Percentiles rank a stretch among this genome's conserved stretches.
phyloP scores from a whole-genome alignment of 2,329 filamentous ascomycete genomes.

The Teratosphaeria zuluensis region DNA sequence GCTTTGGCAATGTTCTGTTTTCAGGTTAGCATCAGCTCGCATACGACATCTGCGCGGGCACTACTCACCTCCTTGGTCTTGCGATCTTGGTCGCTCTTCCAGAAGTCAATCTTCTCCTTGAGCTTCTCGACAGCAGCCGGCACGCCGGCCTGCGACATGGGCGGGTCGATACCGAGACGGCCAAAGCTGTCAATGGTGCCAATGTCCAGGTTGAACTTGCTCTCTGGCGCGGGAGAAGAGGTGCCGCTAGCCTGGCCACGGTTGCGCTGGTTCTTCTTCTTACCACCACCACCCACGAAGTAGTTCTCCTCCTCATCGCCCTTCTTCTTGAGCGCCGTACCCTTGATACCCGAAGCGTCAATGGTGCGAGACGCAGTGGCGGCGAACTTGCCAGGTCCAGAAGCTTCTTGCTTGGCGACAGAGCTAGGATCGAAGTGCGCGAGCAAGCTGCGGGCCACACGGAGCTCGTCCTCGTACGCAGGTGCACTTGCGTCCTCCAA shows the following conservation, averaged over 20 bases:
- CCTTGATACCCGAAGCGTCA: slow-evolving; percentile 75
- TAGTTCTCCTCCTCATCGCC: slow-evolving; percentile 87
- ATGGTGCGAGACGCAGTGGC: slow-evolving; percentile 75
- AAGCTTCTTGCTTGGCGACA: slow-evolving; percentile 52
- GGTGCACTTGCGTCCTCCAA: slow-evolving; percentile 74
- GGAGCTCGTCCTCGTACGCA: slow-evolving; percentile 87
- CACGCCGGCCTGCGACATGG: slow-evolving; percentile 76
- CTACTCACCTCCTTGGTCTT: slow-evolving; percentile 79
- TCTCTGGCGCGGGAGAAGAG: slow-evolving; percentile 38
- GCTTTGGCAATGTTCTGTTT: slow-evolving; percentile 89
- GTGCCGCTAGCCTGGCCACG: slow-evolving; percentile 65
- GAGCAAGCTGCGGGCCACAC: slow-evolving; percentile 76
- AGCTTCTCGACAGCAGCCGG: slow-evolving; percentile 75
- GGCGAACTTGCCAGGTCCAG: slow-evolving; percentile 58
- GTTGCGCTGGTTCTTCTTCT: slow-evolving; percentile 84
- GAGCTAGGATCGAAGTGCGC: slow-evolving; percentile 78
- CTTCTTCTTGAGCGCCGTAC: slow-evolving; percentile 75
- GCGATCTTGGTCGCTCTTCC: slow-evolving; percentile 80
- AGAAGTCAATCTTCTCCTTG: slow-evolving; percentile 80
- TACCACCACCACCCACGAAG: slow-evolving; percentile 60
- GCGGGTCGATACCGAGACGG: slow-evolving; percentile 76
- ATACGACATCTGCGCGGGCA: not conserved
- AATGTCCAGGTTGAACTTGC: slow-evolving; percentile 76
- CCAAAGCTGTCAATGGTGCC: slow-evolving; percentile 85
- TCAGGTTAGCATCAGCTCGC: not conserved